phyloP scores from a whole-genome alignment of 2,329 filamentous ascomycete genomes.

The Rosellinia necatrix region DNA sequence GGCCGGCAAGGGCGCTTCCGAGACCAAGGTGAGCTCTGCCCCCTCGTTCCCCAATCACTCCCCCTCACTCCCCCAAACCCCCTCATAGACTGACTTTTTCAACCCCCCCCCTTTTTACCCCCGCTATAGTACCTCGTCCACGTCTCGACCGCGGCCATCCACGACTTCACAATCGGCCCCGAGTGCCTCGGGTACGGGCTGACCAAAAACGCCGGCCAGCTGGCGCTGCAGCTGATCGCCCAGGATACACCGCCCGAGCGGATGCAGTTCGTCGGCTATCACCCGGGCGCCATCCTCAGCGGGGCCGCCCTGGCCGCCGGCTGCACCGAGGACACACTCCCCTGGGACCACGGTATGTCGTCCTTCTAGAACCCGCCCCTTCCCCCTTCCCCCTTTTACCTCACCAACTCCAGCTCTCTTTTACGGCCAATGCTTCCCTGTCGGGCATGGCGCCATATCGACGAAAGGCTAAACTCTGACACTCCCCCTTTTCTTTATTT shows the following conservation, averaged over 20 bases:
- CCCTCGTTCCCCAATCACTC: background rate
- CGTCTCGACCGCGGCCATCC: constrained; percentile 8
- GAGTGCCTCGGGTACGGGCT: constrained; percentile 41
- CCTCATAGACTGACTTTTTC: background rate
- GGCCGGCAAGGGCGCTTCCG: constrained; percentile 23
- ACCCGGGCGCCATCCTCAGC: constrained; percentile 47
- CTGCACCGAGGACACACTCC: constrained; percentile 29
- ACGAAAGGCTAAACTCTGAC: background rate
- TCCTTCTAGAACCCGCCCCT: background rate
- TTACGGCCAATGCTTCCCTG: background rate
- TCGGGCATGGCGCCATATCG: no score
- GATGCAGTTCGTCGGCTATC: constrained; percentile 47
- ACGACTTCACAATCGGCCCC: constrained; percentile 35
- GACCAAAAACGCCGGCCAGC: constrained; percentile 45
- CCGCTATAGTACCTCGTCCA: constrained; percentile 16
- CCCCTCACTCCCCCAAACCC: background rate
- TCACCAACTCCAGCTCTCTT: background rate
- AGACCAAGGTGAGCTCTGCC: constrained; percentile 22
- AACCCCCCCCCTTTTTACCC: no score
- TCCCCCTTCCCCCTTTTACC: background rate
- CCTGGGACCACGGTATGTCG: constrained; percentile 40
- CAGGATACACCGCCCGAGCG: constrained; percentile 39
- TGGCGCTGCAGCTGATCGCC: constrained; percentile 46
- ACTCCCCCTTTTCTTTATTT: background rate
- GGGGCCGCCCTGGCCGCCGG: constrained; percentile 33